Evolutionary conservation across 169 alveolate species (phyloP).

Genomic region (Plasmodium inui): DNA sequence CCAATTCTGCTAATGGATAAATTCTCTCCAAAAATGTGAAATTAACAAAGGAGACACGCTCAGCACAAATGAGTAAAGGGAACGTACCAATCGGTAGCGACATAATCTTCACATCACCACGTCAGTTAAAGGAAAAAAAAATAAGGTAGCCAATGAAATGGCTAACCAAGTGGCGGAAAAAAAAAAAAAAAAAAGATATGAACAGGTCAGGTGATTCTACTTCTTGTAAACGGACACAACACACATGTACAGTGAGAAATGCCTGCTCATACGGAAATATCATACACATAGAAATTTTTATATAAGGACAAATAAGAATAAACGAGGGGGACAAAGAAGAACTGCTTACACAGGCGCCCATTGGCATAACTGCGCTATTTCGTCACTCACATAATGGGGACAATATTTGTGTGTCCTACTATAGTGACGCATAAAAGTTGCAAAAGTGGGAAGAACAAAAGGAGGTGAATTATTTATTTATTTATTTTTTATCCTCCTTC

Average conservation of each 20-base stretch:
- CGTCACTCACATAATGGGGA: not conserved
- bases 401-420: not conserved
- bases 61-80: not conserved
- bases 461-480: not conserved
- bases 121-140: not conserved
- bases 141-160: not conserved
- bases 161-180: not conserved
- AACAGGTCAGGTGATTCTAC: not conserved
- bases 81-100: not conserved
- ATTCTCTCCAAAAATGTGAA: conserved; percentile 42
- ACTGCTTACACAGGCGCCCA: not conserved
- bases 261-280: not conserved
- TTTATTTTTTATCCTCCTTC: not conserved
- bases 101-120: not conserved
- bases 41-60: not conserved
- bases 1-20: conserved; percentile 71
- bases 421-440: not conserved
- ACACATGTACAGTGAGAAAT: not conserved
- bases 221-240: not conserved
- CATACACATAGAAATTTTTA: not conserved
- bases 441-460: not conserved
- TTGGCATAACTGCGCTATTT: not conserved
- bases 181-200: not conserved
- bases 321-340: not conserved
- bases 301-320: not conserved